Evolutionary conservation across 2,329 filamentous ascomycete genomes (phyloP).

Genomic region (Verticillium nubilum): DNA sequence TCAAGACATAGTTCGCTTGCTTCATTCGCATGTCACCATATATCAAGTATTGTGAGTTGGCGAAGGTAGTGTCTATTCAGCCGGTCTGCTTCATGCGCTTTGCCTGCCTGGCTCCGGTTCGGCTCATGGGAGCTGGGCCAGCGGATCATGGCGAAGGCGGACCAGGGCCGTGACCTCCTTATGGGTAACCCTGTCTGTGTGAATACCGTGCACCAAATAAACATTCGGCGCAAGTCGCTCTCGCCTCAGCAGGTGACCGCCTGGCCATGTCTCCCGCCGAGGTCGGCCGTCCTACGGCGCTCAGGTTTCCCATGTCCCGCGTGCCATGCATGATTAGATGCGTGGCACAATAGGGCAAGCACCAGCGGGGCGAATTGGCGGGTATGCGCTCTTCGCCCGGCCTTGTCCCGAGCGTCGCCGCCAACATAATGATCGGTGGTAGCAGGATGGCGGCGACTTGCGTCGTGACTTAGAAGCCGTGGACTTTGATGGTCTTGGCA

Average conservation of each 20-base stretch:
- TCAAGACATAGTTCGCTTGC: background rate
- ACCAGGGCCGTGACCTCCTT: background rate
- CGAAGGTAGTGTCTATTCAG: background rate
- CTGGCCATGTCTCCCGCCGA: background rate
- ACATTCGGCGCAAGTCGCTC: background rate
- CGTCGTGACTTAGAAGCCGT: slow-evolving; percentile 37
- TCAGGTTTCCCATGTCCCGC: background rate
- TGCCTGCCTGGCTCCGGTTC: background rate
- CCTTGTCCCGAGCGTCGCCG: slow-evolving; percentile 10
- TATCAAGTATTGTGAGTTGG: background rate
- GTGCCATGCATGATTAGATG: background rate
- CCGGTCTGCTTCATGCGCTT: background rate
- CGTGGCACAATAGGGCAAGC: background rate
- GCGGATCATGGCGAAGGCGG: background rate
- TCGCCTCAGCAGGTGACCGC: background rate
- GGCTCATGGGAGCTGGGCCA: background rate
- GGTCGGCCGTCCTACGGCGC: background rate
- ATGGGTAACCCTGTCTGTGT: background rate
- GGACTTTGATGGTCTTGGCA: slow-evolving; percentile 93
- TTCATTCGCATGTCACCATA: background rate
- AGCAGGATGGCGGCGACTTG: slow-evolving; percentile 31
- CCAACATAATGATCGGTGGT: background rate
- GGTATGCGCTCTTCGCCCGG: slow-evolving; percentile 3
- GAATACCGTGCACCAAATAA: background rate
- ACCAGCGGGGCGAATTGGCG: background rate